These are phyloP conservation scores for Sarocladium strictum DNA, from an alignment of 2,329 filamentous ascomycete species.

Conservation along the genomic window DNA sequence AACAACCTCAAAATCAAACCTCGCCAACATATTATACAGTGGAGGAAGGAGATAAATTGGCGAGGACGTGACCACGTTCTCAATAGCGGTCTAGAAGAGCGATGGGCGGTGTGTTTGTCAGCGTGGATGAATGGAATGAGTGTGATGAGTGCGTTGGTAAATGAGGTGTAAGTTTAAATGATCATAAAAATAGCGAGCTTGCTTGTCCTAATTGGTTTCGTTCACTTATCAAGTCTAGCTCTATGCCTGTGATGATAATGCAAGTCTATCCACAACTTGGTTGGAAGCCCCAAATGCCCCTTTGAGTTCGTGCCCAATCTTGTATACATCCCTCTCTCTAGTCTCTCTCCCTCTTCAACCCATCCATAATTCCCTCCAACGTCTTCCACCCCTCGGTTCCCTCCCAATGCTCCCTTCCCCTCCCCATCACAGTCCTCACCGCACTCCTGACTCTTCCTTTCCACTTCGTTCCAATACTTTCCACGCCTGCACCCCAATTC, in stretches of 20 bases:
- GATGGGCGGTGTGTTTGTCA: background rate
- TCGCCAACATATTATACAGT: background rate
- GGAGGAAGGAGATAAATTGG: too few relatives aligned
- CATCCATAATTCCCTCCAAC: slow-evolving; percentile 51
- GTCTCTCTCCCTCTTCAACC: slow-evolving; percentile 33
- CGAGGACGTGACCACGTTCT: too few relatives aligned
- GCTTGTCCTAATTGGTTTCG: background rate
- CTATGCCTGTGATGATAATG: background rate
- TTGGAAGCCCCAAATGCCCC: background rate
- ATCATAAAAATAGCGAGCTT: background rate
- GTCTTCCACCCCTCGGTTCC: slow-evolving; percentile 62
- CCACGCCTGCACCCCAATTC: slow-evolving; percentile 62
- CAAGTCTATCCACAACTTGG: slow-evolving; percentile 1
- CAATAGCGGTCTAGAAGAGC: too few relatives aligned
- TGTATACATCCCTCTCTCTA: background rate
- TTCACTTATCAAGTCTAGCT: too few relatives aligned
- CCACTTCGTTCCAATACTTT: slow-evolving; percentile 73
- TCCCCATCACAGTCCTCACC: slow-evolving; percentile 74
- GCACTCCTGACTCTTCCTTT: slow-evolving; percentile 83
- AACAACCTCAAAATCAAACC: background rate
- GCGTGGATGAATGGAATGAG: background rate
- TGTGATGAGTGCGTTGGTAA: background rate
- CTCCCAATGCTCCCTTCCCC: slow-evolving; percentile 78
- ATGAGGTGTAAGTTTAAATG: background rate
- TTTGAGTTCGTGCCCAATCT: too few relatives aligned